Conservation (phyloP, 2,329 filamentous ascomycete genomes). For the Colletotrichum costaricense region DNA sequence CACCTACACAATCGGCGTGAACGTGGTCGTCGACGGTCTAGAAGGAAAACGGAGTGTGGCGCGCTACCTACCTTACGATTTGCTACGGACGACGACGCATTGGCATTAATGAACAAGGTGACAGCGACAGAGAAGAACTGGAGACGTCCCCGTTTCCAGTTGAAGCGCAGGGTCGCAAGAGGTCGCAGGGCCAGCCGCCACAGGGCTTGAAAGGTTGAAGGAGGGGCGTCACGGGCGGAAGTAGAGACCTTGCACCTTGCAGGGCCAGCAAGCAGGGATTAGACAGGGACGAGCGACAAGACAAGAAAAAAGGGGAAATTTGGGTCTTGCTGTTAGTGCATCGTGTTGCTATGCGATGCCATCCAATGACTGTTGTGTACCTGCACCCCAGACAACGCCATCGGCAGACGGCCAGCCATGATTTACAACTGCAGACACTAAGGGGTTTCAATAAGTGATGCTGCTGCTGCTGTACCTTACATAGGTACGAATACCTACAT, state of each 20-base stretch:
- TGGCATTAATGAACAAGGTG: slow-evolving; percentile 27
- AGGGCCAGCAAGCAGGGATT: slow-evolving; percentile 2
- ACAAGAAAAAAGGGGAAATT: slow-evolving; percentile 29
- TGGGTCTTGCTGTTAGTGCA: slow-evolving; percentile 19
- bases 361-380: slow-evolving; percentile 2
- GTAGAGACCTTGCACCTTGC: neutral
- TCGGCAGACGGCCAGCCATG: neutral
- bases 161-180: slow-evolving; percentile 1
- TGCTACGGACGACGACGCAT: slow-evolving; percentile 17
- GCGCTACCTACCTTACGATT: neutral
- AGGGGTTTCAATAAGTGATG: neutral
- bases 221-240: slow-evolving; percentile 7
- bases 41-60: slow-evolving; percentile 24
- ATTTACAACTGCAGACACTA: neutral
- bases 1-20: slow-evolving; percentile 20
- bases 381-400: slow-evolving; percentile 10
- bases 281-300: neutral
- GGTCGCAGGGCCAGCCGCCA: neutral
- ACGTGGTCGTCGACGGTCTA: slow-evolving; percentile 7
- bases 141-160: slow-evolving; percentile 14
- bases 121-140: slow-evolving; percentile 22
- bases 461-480: neutral
- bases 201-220: slow-evolving; percentile 10
- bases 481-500: neutral
- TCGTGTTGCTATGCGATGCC: slow-evolving; percentile 19